Percentiles rank a stretch among this genome's conserved stretches.
phyloP scores from a whole-genome alignment of 2,329 filamentous ascomycete species.

The Ophiocordyceps camponoti-saundersi region DNA sequence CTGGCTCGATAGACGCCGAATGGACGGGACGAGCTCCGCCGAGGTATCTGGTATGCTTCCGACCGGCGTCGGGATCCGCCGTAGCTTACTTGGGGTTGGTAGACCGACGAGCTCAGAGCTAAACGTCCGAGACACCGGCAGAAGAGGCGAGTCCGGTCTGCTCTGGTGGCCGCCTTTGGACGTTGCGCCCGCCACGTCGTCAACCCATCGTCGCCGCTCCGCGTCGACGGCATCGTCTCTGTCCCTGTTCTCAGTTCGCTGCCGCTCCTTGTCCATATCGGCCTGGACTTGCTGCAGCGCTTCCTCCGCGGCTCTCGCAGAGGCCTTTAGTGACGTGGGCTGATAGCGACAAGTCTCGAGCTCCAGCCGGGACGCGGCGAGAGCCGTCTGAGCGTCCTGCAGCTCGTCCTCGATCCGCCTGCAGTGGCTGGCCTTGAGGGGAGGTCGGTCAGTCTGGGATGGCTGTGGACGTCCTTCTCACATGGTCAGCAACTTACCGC shows the following conservation, averaged over 20 bases:
- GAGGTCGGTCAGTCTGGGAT: background rate
- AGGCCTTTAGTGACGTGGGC: conserved; percentile 43
- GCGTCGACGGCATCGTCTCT: conserved; percentile 18
- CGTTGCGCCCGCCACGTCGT: conserved; percentile 26
- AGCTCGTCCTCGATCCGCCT: conserved; percentile 68
- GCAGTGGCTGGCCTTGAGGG: conserved; percentile 38
- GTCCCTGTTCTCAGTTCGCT: conserved; percentile 12
- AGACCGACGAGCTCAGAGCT: conserved; percentile 36
- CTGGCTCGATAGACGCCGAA: conserved; percentile 33
- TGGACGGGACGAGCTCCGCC: conserved; percentile 20
- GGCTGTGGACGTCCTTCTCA: background rate
- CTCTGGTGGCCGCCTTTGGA: conserved; percentile 24
- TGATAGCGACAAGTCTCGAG: conserved; percentile 40
- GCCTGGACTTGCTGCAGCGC: conserved; percentile 38
- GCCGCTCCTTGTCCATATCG: conserved; percentile 31
- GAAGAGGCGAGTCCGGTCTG: conserved; percentile 35
- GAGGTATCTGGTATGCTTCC: conserved; percentile 28
- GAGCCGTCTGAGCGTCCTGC: conserved; percentile 47
- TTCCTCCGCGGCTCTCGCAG: conserved; percentile 48
- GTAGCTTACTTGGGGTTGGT: conserved; percentile 17
- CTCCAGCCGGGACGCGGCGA: conserved; percentile 49
- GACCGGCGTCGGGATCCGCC: conserved; percentile 23
- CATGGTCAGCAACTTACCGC: conserved; percentile 35
- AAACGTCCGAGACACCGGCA: conserved; percentile 32
- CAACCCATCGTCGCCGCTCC: conserved; percentile 32